Percentiles rank a stretch among this genome's conserved stretches.
phyloP scores from a whole-genome alignment of 257 asterid species.

The Jacaranda mimosifolia region DNA sequence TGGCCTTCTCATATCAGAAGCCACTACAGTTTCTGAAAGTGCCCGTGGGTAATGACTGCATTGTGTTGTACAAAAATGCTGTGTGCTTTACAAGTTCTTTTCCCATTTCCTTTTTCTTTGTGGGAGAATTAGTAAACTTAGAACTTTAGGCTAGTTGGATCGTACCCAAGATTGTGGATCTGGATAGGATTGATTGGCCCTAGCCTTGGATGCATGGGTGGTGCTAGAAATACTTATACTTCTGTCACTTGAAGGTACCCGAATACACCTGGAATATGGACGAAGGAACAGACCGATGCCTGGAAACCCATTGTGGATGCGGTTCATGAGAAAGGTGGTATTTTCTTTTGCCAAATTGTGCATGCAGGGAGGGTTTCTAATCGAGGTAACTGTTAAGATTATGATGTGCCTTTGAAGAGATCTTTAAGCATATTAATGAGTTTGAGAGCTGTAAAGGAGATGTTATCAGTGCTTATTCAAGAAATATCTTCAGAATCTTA shows the following conservation, averaged over 20 bases:
- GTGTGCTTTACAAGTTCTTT: too few relatives aligned
- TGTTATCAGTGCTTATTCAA: too few relatives aligned
- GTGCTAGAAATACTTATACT: background rate
- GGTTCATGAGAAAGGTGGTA: conserved; percentile 25
- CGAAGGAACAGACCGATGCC: background rate
- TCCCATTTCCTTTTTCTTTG: too few relatives aligned
- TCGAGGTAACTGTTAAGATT: background rate
- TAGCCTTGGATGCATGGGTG: too few relatives aligned
- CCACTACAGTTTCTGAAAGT: conserved; percentile 49
- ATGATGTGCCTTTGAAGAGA: background rate
- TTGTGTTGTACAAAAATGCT: too few relatives aligned
- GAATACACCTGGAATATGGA: conserved; percentile 15
- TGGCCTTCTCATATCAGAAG: conserved; percentile 53
- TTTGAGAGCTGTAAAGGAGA: too few relatives aligned
- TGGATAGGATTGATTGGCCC: too few relatives aligned
- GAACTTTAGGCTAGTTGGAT: background rate
- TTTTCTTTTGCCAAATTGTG: conserved; percentile 35
- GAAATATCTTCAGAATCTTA: too few relatives aligned
- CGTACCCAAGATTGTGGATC: too few relatives aligned
- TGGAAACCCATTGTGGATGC: conserved; percentile 9
- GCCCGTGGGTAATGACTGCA: conserved; percentile 29
- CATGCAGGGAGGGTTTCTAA: conserved; percentile 26
- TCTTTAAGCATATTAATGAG: too few relatives aligned
- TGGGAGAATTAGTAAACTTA: background rate
- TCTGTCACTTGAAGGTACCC: conserved; percentile 3